Evolutionary conservation across 2,329 filamentous ascomycete genomes (phyloP), one percentile per base, ranked within the genome.

Genomic region (Ophiosphaerella korrae): DNA sequence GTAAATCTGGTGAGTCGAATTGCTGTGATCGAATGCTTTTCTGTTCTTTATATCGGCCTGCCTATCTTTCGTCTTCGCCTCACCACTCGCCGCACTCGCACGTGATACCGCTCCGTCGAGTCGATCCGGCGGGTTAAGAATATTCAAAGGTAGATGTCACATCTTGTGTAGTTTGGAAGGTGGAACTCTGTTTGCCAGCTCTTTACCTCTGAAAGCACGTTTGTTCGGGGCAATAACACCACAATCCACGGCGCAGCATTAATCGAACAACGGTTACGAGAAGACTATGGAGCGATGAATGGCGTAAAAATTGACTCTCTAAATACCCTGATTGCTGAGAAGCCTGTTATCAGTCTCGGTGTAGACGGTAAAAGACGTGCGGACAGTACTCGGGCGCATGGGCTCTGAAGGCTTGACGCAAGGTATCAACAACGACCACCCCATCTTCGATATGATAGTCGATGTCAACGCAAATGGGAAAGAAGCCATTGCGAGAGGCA

Each of bases 111-210:
- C 52, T 7, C 50, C n/a, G 56, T 63, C 13, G 62, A 66, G 48
- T 66, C 60, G 4, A 53, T 67, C 33, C 63, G 63, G 33, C 53
- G 53, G 21, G 59, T 67, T 34, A 67, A 67, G 41, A 52, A 67
- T 35, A 37, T 64, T 31, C 53, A 62, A 43, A 55, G 56, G n/a
- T 34, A 47, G 12, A 50, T 63, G 16, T 55, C 63, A 1, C 61
- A 66, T 12, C 44, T 67, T 12, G 52, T 57, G 3, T 54, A 60
- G 41, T 63, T 61, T 14, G 63, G 60, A 2, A 42, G 48, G 40
- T 61, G 53, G 42, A 33, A 38, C 13, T 39, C 53, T 3, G 53
- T 63, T 16, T 39, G 52, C 2, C 24, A 44, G 5, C 54, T 67
- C 23, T 66, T 66, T 46, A 26, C 56, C 14, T 5, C 36, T 0